A percentile compares a stretch with the other conserved stretches of the same genome.
phyloP scores from a whole-genome alignment of 495 filamentous ascomycete genomes.

The Hypoxylon cercidicola region DNA sequence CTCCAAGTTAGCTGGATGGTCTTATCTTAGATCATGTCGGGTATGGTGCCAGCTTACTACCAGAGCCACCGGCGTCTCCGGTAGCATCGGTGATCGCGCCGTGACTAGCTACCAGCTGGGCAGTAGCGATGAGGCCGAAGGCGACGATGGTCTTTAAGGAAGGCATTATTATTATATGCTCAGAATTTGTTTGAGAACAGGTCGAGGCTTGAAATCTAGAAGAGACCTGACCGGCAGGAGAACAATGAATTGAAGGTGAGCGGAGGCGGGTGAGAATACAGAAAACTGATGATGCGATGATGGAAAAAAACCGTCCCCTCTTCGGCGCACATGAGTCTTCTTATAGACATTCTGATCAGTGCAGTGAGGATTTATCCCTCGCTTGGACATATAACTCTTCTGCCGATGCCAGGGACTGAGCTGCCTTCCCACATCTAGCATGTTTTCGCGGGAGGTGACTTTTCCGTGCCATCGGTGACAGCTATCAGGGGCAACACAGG shows the following conservation, averaged over 20 bases:
- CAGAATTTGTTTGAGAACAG: neutral
- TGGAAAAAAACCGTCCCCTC: constrained; percentile 11
- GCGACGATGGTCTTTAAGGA: constrained; percentile 45
- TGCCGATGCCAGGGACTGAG: constrained; percentile 3
- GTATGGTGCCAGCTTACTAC: constrained; percentile 43
- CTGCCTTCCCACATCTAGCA: neutral
- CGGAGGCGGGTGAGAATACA: constrained; percentile 8
- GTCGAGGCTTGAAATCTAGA: constrained; percentile 17
- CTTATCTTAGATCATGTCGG: neutral
- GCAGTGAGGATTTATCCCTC: constrained; percentile 14
- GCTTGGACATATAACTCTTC: neutral
- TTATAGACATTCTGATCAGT: constrained; percentile 36
- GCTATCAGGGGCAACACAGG: constrained; percentile 1
- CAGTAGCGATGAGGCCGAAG: constrained; percentile 45
- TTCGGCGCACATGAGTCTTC: constrained; percentile 19
- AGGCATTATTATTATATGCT: constrained; percentile 41
- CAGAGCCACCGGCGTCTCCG: constrained; percentile 60
- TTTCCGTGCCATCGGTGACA: constrained; percentile 7
- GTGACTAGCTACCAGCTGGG: constrained; percentile 57
- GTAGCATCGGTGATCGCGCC: constrained; percentile 59
- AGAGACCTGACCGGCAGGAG: constrained; percentile 49
- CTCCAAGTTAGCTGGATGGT: constrained; percentile 3
- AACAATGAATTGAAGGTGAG: constrained; percentile 8
- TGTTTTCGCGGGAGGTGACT: constrained; percentile 4
- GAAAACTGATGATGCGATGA: constrained; percentile 34